phyloP scores from a whole-genome alignment of 352 stramenopile genomes.

The Pythium oligandrum region DNA sequence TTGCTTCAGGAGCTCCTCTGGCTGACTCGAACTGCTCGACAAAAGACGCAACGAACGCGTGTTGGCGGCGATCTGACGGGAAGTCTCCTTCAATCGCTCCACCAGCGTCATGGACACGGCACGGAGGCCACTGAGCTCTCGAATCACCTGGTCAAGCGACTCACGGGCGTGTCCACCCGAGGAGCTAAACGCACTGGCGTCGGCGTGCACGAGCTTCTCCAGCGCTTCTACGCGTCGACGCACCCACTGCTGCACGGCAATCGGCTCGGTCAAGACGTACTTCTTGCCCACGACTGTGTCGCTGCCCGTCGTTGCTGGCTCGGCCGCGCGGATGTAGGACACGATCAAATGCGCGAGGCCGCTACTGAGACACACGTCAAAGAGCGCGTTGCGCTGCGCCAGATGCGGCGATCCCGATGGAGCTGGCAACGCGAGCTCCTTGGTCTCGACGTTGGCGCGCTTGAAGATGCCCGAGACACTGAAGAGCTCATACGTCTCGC shows the following conservation, averaged over 20 bases:
- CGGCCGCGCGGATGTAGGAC: constrained; percentile 56
- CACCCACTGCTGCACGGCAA: constrained; percentile 77
- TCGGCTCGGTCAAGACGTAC: constrained; percentile 77
- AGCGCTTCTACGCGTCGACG: constrained; percentile 47
- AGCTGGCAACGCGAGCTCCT: not conserved
- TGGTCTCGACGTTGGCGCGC: constrained; percentile 22
- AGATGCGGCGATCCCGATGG: constrained; percentile 23
- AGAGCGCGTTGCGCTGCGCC: constrained; percentile 67
- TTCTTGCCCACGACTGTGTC: constrained; percentile 23
- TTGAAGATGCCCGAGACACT: constrained; percentile 59
- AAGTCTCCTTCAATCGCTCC: constrained; percentile 60
- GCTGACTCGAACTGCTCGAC: constrained; percentile 1
- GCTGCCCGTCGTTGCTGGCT: constrained; percentile 5
- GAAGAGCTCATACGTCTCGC: constrained; percentile 85
- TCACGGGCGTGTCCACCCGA: constrained; percentile 12
- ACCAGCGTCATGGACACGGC: constrained; percentile 64
- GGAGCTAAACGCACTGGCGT: constrained; percentile 5
- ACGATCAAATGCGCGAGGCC: constrained; percentile 70
- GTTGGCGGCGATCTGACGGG: constrained; percentile 39
- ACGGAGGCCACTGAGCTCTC: constrained; percentile 62
- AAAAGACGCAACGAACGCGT: constrained; percentile 11
- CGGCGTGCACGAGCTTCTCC: constrained; percentile 44
- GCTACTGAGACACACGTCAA: constrained; percentile 68
- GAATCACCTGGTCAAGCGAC: constrained; percentile 35
- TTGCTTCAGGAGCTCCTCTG: constrained; percentile 34